Evolutionary conservation across 73 alveolate species (phyloP).

Genomic region (Breviolum minutum): DNA sequence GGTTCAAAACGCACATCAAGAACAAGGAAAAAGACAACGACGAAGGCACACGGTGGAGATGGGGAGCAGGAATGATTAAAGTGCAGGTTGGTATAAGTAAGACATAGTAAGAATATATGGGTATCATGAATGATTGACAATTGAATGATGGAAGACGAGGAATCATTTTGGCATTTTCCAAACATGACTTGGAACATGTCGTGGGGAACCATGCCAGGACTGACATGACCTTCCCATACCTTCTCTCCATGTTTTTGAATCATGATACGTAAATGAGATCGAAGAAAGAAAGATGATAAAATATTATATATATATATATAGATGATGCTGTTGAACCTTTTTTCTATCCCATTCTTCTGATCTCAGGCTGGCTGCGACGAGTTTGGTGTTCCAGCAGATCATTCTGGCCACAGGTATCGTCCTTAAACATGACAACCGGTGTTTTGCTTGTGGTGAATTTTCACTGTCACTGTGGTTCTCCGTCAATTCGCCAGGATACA

Average conservation of each 20-base stretch:
- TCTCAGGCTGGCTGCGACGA: constrained; percentile 86
- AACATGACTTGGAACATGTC: not conserved
- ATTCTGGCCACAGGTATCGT: constrained; percentile 46
- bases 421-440: not conserved
- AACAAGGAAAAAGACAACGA: constrained; percentile 15
- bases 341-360: not conserved
- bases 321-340: too few relatives aligned
- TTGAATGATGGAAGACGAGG: too few relatives aligned
- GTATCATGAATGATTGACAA: too few relatives aligned
- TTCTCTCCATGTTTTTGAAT: not conserved
- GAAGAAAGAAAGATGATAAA: too few relatives aligned
- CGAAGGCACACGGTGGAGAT: constrained; percentile 6
- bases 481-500: constrained; percentile 13
- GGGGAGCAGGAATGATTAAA: not conserved
- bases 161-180: too few relatives aligned
- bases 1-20: constrained; percentile 64
- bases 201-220: too few relatives aligned
- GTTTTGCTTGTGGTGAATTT: not conserved
- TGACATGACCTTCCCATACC: too few relatives aligned
- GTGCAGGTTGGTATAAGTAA: too few relatives aligned
- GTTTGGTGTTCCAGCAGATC: constrained; percentile 77
- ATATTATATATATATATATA: too few relatives aligned
- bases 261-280: too few relatives aligned
- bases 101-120: too few relatives aligned
- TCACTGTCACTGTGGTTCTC: too few relatives aligned